Conservation (phyloP, 2,329 filamentous ascomycete genomes). For the Podosphaera fusca region DNA sequence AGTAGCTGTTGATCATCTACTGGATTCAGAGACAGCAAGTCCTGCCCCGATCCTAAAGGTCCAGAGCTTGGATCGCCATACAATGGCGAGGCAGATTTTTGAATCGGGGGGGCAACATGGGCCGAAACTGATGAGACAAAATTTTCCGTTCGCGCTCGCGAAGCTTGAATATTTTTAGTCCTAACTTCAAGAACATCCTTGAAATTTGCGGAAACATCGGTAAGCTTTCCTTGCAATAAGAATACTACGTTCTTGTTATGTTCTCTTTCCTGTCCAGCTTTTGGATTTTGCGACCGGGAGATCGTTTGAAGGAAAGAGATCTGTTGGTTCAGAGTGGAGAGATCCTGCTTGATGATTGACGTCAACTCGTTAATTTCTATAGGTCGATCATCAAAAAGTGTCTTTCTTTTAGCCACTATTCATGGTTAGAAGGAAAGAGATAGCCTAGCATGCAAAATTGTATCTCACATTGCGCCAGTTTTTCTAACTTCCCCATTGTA, state of each 20-base stretch:
- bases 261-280: slow-evolving; percentile 62
- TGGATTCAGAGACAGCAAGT: slow-evolving; percentile 67
- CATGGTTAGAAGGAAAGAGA: slow-evolving; percentile 6
- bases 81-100: slow-evolving; percentile 61
- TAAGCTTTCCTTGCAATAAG: slow-evolving; percentile 72
- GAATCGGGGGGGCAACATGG: slow-evolving; percentile 42
- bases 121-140: slow-evolving; percentile 81
- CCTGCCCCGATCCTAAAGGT: slow-evolving; percentile 38
- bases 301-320: slow-evolving; percentile 65
- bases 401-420: slow-evolving; percentile 77
- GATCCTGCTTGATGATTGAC: slow-evolving; percentile 93
- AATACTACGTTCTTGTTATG: slow-evolving; percentile 97
- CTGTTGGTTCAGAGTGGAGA: slow-evolving; percentile 64
- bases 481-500: slow-evolving; percentile 88
- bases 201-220: slow-evolving; percentile 84
- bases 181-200: slow-evolving; percentile 91
- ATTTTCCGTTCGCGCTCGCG: slow-evolving; percentile 76
- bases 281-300: slow-evolving; percentile 53
- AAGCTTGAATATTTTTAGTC: slow-evolving; percentile 95
- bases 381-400: slow-evolving; percentile 86
- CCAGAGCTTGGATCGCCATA: slow-evolving; percentile 53
- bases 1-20: slow-evolving; percentile 71
- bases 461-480: slow-evolving; percentile 55
- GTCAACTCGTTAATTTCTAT: slow-evolving; percentile 95
- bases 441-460: background rate